These are phyloP conservation scores for Aspergillus floridensis DNA, from an alignment of 2,329 filamentous ascomycete genomes.

Conservation along the genomic window DNA sequence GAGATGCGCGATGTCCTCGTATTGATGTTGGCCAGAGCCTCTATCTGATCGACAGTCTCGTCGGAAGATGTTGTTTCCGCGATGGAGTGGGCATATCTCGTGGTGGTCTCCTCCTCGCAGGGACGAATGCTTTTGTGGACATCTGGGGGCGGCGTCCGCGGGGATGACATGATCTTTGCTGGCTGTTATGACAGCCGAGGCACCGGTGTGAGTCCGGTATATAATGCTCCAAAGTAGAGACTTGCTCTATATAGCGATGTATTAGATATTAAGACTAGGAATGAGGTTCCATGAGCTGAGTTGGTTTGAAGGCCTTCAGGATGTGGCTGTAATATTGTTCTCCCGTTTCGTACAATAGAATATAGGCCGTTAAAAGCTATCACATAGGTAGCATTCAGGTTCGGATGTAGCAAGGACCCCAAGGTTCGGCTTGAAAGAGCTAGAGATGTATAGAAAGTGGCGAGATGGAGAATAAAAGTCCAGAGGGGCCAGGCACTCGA, in stretches of 20 bases:
- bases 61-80: constrained; percentile 26
- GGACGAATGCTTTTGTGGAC: constrained; percentile 23
- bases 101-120: constrained; percentile 12
- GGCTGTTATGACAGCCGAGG: neutral
- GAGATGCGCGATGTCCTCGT: constrained; percentile 32
- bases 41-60: constrained; percentile 25
- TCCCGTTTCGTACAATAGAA: neutral
- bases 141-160: constrained; percentile 10
- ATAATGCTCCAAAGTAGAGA: neutral
- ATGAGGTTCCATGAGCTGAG: too few species aligned
- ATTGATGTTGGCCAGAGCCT: constrained; percentile 28
- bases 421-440: neutral
- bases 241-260: too few species aligned
- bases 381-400: neutral
- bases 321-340: neutral
- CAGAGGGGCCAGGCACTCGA: neutral
- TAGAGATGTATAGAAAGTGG: neutral
- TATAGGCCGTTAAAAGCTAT: neutral
- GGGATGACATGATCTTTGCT: constrained; percentile 22
- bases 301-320: neutral
- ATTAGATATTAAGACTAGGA: too few species aligned
- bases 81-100: constrained; percentile 28
- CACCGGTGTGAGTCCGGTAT: neutral
- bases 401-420: neutral
- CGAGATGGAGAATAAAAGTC: neutral